Evolutionary conservation across 331 rosid species (phyloP).

Genomic region (Erythrophleum ivorense): DNA sequence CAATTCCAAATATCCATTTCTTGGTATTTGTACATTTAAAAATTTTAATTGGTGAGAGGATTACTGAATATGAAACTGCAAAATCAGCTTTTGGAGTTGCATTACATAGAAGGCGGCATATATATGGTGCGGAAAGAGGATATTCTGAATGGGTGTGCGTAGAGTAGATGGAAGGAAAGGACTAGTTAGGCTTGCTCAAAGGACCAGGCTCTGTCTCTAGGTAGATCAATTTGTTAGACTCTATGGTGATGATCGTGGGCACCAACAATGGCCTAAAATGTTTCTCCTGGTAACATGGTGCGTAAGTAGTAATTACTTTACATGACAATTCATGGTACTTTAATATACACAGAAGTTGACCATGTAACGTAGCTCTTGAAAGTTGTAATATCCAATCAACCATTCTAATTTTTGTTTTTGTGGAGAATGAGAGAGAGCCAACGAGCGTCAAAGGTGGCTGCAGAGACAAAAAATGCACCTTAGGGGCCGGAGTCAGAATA

Average conservation of each 20-base stretch:
- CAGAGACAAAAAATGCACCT: not conserved
- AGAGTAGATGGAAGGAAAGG: conserved; percentile 8
- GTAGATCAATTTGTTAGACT: conserved; percentile 40
- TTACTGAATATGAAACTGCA: conserved; percentile 15
- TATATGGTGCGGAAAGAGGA: conserved; percentile 29
- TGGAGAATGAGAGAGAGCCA: not conserved
- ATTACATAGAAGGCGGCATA: conserved; percentile 41
- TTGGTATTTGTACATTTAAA: conserved; percentile 23
- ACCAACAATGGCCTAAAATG: conserved; percentile 62
- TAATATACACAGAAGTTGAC: conserved; percentile 52
- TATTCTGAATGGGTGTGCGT: conserved; percentile 18
- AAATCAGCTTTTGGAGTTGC: conserved; percentile 25
- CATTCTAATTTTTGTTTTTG: not conserved
- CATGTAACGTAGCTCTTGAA: conserved; percentile 45
- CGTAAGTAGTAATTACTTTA: conserved; percentile 45
- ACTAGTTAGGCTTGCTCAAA: not conserved
- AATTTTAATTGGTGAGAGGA: not conserved
- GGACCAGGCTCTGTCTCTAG: not conserved
- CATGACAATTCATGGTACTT: conserved; percentile 40
- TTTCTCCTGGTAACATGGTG: conserved; percentile 37
- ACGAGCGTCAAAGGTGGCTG: not conserved
- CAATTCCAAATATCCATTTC: no score
- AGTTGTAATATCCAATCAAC: conserved; percentile 54
- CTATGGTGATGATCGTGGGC: conserved; percentile 43
- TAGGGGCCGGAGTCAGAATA: not conserved